Percentiles rank a stretch among this genome's conserved stretches.
Evolutionary conservation across 352 stramenopile genomes (phyloP).

Genomic region (Phytophthora palmivora): DNA sequence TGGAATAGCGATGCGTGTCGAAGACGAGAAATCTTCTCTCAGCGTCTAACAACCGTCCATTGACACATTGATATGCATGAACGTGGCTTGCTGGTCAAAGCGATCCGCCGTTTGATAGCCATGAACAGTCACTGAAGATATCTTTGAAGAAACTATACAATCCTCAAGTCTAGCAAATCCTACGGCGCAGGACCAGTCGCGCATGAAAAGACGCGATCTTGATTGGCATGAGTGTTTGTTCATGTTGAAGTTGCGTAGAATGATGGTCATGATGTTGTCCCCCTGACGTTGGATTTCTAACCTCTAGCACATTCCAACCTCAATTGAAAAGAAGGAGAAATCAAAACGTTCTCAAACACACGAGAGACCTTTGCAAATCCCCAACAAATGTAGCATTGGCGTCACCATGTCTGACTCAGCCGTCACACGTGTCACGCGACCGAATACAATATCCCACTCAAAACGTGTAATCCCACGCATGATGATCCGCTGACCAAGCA

Average conservation of each 20-base stretch:
- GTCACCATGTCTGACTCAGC: no score
- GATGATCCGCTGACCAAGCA: no score
- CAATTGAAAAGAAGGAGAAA: no score
- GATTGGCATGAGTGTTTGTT: conserved; percentile 17
- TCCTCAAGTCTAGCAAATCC: not conserved
- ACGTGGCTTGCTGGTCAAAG: conserved; percentile 19
- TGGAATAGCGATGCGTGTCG: conserved; percentile 5
- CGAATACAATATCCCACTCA: no score
- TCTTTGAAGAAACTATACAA: conserved; percentile 21
- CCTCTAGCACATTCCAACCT: no score
- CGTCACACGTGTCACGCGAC: no score
- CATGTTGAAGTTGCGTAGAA: conserved; percentile 19
- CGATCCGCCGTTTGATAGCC: conserved; percentile 27
- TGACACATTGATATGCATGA: conserved; percentile 16
- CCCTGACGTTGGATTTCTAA: no score
- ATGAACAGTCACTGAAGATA: conserved; percentile 27
- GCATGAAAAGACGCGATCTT: conserved; percentile 21
- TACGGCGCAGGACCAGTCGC: conserved; percentile 4
- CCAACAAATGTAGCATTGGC: no score
- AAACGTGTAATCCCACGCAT: no score
- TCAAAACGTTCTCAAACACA: no score
- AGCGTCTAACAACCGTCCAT: conserved; percentile 8
- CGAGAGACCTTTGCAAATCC: no score
- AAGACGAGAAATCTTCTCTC: conserved; percentile 12
- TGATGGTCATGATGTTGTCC: conserved; percentile 1